Evolutionary conservation across 2,329 filamentous ascomycete species (phyloP), one percentile per base, ranked within the genome.

Genomic region (Colletotrichum shisoi): DNA sequence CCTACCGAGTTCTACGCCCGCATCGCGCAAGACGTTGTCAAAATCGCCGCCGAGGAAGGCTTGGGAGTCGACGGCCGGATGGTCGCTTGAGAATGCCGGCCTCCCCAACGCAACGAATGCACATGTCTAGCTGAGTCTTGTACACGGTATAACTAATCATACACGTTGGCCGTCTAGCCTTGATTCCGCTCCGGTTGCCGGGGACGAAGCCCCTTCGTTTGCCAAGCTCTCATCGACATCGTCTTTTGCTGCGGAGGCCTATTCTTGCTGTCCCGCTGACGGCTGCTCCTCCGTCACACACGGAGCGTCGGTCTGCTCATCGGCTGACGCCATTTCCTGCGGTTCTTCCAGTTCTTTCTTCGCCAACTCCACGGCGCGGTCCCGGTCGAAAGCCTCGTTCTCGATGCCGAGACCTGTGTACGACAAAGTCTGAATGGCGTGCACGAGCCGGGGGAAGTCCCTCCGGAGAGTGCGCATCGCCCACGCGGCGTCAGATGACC

Each of bases 1-100:
- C 94, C 95, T 0, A 99, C 94, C 0, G 92, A 94, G 60, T 99
- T 99, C 76, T 99, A 98, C 75, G 95, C 95, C 56, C 88, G 91
- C 1, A 91, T 99, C 70, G 94, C 94, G 0, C 86, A 89, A 51
- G 95, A 99, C 74, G 87, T 97, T 3, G 89, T 96, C 15, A 88
- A 85, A 54, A 82, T 99, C 67, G 91, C 96, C 0, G 85, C 91
- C 46, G 93, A 97, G 75, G 89, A 92, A 72, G 91, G 85, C 2
- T 86, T 92, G 1, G 85, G 86, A 34, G 91, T 92, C 1, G 90
- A 96, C 31, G 94, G 94, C 2, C 86, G 95, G 51, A 53, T 58
- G 9, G 27, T 27, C 56, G 61, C 56, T 45, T 49, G 27, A 56
- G 13, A 51, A 65, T 60, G 39, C 37, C 54, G 6, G 19, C 27